phyloP scores from a whole-genome alignment of 495 filamentous ascomycete genomes.

The Xylaria grammica region DNA sequence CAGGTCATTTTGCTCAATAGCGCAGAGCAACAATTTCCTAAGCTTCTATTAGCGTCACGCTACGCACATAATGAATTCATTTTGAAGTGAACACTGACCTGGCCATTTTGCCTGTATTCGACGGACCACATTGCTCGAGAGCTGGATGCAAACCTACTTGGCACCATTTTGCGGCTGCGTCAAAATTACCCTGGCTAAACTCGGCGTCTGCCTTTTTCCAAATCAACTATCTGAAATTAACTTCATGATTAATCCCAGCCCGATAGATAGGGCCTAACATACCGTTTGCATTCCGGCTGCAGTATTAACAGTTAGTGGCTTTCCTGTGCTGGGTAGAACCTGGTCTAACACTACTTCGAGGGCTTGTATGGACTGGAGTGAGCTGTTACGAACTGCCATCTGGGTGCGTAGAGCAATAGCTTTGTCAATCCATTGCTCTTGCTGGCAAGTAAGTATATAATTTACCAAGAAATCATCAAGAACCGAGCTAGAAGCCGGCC shows the following conservation, averaged over 20 bases:
- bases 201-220: constrained; percentile 75
- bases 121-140: constrained; percentile 66
- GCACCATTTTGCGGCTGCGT: constrained; percentile 72
- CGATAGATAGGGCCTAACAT: constrained; percentile 27
- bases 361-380: constrained; percentile 29
- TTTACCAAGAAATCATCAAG: constrained; percentile 64
- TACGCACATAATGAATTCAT: constrained; percentile 1
- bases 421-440: constrained; percentile 34
- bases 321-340: constrained; percentile 30
- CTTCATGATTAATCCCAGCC: background rate
- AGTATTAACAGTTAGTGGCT: constrained; percentile 56
- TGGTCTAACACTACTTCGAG: constrained; percentile 30
- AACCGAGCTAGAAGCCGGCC: constrained; percentile 53
- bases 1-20: constrained; percentile 59
- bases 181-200: constrained; percentile 57
- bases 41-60: background rate
- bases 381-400: constrained; percentile 32
- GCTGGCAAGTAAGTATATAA: constrained; percentile 40
- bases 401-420: constrained; percentile 31
- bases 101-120: constrained; percentile 70
- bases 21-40: constrained; percentile 75
- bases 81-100: constrained; percentile 54
- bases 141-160: constrained; percentile 66
- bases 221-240: constrained; percentile 60
- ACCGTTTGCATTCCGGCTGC: constrained; percentile 76